Base-by-base conservation (phyloP, 768 basidiomycete species). In the Phanerodontia chrysosporium region DNA sequence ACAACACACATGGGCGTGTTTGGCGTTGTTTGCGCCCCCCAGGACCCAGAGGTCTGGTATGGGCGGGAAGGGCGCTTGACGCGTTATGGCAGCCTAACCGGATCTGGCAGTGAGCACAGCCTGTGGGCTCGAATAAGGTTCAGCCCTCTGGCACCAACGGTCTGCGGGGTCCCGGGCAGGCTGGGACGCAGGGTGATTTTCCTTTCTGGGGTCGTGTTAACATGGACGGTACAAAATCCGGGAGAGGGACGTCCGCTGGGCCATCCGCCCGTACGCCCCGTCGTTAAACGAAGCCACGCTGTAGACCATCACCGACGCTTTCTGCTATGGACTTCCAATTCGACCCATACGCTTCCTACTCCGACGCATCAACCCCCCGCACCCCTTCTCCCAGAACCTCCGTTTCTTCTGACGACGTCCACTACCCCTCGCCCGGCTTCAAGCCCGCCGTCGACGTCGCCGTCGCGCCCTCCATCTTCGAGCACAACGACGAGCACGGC, bases 351-450 rank as follows among this genome's bases (percentile, higher is more conserved):
- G 74, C 82, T 52, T 78, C 84, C 64, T 86, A 85, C 76, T 83
- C 84, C 58, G 84, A 87, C 75, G 80, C 84, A 62, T 87, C 87
- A 45, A 77, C 81, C 1, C 89, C 89, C 1, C 82, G 88, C 57
- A 90, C 89, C 0, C 89, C 89, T 0, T 90, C 89, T 1, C 89
- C 89, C 22, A 76, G 73, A 46, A 69, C 68, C 48, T 72, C 69
- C 56, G 55, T 71, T 60, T 68, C 64, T 61, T 67, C 73, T 16
- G 62, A 72, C 63, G 74, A 77, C 65, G 65, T 77, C 63, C 71
- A 73, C 63, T 59, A 63, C 62, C 56, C 72, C 44, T 67, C 65
- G 12, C 68, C 72, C 27, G 64, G 73, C 69, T 68, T 73, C 73
- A 81, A 81, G 69, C 67, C 71, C 65, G 67, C 69, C 66, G 64